Evolutionary conservation across 129 eudicot species (phyloP), one percentile per base, ranked within the genome.

Genomic region (Mikania micrantha): DNA sequence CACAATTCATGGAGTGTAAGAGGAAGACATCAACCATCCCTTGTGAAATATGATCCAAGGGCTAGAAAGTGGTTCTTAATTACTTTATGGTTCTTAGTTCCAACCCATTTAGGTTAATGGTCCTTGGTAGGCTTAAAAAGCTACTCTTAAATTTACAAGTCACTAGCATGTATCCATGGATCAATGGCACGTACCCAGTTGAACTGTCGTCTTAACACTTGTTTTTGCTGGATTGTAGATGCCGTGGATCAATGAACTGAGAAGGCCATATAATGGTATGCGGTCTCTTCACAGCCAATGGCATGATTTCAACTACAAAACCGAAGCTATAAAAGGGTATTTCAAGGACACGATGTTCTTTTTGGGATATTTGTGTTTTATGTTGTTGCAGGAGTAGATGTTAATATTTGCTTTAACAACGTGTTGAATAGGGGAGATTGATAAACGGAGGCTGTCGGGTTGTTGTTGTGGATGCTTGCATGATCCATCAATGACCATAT

Each of bases 231-330:
- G 34, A 36, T 67, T 74, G 67, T 70, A 94, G 99, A 87, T 94
- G 99, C 54, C 97, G 95, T 67, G 96, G 96, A 61, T 94, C 99
- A 49, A 75, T 94, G 87, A 94, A 94, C 69, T 94, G 78, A 79
- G 64, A 79, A 53, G 79, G 61, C 44, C 22, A 19, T 59, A 24
- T 76, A 16, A 69, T 41, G 86, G 88, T 80, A 80, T 69, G 74
- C 50, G 27, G 38, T 41, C 54, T 13, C 32, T 42, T 25, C 52
- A 41, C 49, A 42, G 27, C 25, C 38, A 40, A 3, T 32, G 40
- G 19, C 47, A 28, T 27, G 75, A 41, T 70, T 28, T 19, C 22
- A 27, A 32, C 25, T 7, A 16, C n/a, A 19, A 4, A n/a, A 5
- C 35, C 10, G 35, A 54, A 54, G 28, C 34, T 56, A 56, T 27